phyloP scores from a whole-genome alignment of 148 eudicot species.

The Arbutus unedo region DNA sequence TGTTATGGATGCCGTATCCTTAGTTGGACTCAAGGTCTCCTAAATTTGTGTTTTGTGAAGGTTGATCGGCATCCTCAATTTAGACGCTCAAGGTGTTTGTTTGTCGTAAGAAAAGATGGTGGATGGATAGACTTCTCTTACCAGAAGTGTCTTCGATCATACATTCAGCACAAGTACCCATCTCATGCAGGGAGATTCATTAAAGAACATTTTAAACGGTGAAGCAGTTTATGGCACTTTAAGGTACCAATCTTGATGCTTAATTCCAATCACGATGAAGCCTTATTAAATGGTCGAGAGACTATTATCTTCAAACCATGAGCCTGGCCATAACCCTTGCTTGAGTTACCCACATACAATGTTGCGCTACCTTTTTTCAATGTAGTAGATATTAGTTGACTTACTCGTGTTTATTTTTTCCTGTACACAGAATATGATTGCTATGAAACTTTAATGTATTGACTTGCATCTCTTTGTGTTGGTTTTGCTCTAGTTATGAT shows the following conservation, averaged over 20 bases:
- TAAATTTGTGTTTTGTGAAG: constrained; percentile 28
- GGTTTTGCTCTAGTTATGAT: background rate
- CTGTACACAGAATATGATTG: constrained; percentile 23
- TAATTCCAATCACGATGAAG: background rate
- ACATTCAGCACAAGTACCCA: constrained; percentile 70
- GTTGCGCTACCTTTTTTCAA: constrained; percentile 24
- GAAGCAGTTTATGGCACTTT: constrained; percentile 35
- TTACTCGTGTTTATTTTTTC: constrained; percentile 17
- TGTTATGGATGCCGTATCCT: background rate
- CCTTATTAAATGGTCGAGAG: background rate
- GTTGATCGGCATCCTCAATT: constrained; percentile 94
- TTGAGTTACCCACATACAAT: constrained; percentile 14
- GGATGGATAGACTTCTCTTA: constrained; percentile 94
- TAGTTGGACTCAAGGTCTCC: constrained; percentile 14
- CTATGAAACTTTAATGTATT: constrained; percentile 12
- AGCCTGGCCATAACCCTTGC: background rate
- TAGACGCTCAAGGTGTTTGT: constrained; percentile 74
- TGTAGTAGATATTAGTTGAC: constrained; percentile 31
- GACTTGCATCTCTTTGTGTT: constrained; percentile 6
- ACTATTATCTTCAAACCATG: background rate
- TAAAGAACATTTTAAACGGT: constrained; percentile 67
- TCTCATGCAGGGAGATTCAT: constrained; percentile 66
- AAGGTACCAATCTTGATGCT: background rate
- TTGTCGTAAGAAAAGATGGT: constrained; percentile 79
- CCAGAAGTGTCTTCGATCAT: constrained; percentile 81